Evolutionary conservation across 176 grass and related monocot species (phyloP).

Genomic region (Coix lacrymajobi): DNA sequence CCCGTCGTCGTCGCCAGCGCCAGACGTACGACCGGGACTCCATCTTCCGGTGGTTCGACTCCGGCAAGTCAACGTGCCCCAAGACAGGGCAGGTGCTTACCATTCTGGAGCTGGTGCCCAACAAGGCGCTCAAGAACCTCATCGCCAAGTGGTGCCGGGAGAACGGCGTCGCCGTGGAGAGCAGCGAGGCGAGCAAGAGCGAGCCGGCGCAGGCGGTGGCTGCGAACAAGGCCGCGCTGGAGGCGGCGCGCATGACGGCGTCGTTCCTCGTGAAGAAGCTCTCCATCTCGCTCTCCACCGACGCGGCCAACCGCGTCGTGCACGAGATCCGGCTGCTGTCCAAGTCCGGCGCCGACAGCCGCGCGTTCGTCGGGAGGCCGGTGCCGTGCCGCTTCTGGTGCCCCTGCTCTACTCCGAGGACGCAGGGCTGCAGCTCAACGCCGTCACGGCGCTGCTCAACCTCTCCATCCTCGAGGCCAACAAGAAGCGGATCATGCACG

Average conservation of each 20-base stretch:
- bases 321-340: slow-evolving; percentile 84
- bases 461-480: slow-evolving; percentile 89
- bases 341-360: slow-evolving; percentile 65
- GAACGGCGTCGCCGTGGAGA: slow-evolving; percentile 57
- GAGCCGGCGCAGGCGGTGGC: slow-evolving; percentile 29
- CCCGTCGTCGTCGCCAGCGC: slow-evolving; percentile 73
- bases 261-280: slow-evolving; percentile 81
- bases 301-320: slow-evolving; percentile 72
- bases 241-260: slow-evolving; percentile 91
- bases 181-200: slow-evolving; percentile 35
- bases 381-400: slow-evolving; percentile 68
- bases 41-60: slow-evolving; percentile 69
- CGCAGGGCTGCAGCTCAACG: slow-evolving; percentile 72
- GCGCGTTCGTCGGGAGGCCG: slow-evolving; percentile 88
- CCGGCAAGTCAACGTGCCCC: slow-evolving; percentile 80
- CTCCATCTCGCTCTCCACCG: slow-evolving; percentile 33
- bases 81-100: slow-evolving; percentile 72
- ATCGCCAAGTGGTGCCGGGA: slow-evolving; percentile 88
- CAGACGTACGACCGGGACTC: slow-evolving; percentile 93
- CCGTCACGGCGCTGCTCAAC: slow-evolving; percentile 84
- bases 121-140: slow-evolving; percentile 84
- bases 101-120: slow-evolving; percentile 62
- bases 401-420: slow-evolving; percentile 71
- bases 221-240: slow-evolving; percentile 77
- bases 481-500: slow-evolving; percentile 96